These are phyloP conservation scores for Alisma plantagoaquatica DNA, from an alignment of 106 monocot genomes.

Conservation along the genomic window DNA sequence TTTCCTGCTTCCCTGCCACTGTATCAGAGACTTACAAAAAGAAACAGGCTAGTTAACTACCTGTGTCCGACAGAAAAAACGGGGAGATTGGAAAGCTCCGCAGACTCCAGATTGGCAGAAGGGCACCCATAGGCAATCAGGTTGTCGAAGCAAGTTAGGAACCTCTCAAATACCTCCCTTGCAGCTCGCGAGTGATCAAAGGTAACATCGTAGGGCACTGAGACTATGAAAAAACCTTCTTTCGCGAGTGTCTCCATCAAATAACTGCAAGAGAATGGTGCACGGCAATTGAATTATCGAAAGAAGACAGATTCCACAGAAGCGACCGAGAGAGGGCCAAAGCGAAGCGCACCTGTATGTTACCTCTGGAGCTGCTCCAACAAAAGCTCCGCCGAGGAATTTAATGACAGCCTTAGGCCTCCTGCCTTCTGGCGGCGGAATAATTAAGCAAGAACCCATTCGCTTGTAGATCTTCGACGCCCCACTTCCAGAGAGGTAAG, in stretches of 20 bases:
- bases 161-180: slow-evolving; percentile 55
- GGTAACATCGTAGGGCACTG: slow-evolving; percentile 83
- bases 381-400: slow-evolving; percentile 89
- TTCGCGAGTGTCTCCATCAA: slow-evolving; percentile 71
- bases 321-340: background rate
- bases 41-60: slow-evolving; percentile 6
- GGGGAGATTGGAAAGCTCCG: slow-evolving; percentile 48
- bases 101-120: slow-evolving; percentile 19
- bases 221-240: slow-evolving; percentile 80
- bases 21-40: too few species aligned
- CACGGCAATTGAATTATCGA: background rate
- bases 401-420: slow-evolving; percentile 53
- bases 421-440: slow-evolving; percentile 52
- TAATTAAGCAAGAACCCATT: slow-evolving; percentile 55
- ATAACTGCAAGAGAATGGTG: slow-evolving; percentile 36
- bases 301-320: background rate
- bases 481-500: too few species aligned
- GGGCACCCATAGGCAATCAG: slow-evolving; percentile 39
- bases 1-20: too few species aligned
- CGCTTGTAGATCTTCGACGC: slow-evolving; percentile 25
- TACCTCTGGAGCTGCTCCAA: slow-evolving; percentile 77
- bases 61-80: slow-evolving; percentile 92
- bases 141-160: slow-evolving; percentile 50
- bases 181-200: slow-evolving; percentile 75
- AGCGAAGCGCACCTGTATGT: slow-evolving; percentile 49